A percentile compares a stretch with the other conserved stretches of the same genome.
Conservation (phyloP, 1,284 basidiomycete species). For the Athelia psychrophila region DNA sequence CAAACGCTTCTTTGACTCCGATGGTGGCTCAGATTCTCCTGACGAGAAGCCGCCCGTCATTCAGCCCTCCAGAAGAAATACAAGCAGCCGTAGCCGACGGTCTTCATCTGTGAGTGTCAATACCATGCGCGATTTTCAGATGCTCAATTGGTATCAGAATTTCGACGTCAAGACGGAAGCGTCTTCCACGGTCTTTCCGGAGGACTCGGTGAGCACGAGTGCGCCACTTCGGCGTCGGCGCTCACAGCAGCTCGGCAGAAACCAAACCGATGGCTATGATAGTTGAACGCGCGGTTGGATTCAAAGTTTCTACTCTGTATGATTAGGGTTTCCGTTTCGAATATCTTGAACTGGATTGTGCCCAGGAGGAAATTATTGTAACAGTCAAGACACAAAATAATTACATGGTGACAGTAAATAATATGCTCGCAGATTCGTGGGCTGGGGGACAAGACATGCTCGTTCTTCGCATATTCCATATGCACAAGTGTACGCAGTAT, state of each 20-base stretch:
- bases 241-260: slow-evolving; percentile 25
- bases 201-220: slow-evolving; percentile 15
- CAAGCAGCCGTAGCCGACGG: slow-evolving; percentile 10
- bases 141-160: slow-evolving; percentile 14
- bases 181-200: slow-evolving; percentile 19
- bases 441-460: no score
- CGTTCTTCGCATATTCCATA: no score
- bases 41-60: slow-evolving; percentile 25
- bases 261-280: no score
- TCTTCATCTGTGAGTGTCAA: neutral
- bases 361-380: no score
- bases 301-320: no score
- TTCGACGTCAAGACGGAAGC: slow-evolving; percentile 20
- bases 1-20: slow-evolving; percentile 2
- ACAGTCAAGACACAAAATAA: no score
- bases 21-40: slow-evolving; percentile 12
- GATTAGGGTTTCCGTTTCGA: no score
- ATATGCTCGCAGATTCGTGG: no score
- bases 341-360: no score
- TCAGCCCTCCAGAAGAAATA: slow-evolving; percentile 24
- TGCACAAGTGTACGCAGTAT: no score
- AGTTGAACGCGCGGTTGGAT: no score
- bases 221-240: slow-evolving; percentile 36
- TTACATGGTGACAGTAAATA: no score
- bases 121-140: neutral